These are phyloP conservation scores for Aspergillus texensis DNA, from an alignment of 2,329 filamentous ascomycete species.

Conservation along the genomic window DNA sequence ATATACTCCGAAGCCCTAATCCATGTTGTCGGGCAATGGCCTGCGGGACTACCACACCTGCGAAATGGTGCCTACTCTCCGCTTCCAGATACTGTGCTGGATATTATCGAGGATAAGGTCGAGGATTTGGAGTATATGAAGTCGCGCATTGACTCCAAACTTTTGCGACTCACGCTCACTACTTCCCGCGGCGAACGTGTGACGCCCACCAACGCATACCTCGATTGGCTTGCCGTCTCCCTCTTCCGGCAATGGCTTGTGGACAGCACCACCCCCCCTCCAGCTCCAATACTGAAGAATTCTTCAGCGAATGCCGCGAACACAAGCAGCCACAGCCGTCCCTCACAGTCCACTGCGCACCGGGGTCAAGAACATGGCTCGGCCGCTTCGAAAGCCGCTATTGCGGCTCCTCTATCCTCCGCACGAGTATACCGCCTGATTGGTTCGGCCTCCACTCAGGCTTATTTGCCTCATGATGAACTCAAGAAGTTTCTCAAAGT, in stretches of 20 bases:
- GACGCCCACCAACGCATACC: constrained; percentile 74
- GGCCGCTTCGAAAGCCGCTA: constrained; percentile 22
- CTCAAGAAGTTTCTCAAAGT: constrained; percentile 88
- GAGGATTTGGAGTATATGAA: constrained; percentile 87
- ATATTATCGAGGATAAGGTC: constrained; percentile 92
- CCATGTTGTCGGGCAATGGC: constrained; percentile 95
- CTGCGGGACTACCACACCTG: constrained; percentile 74
- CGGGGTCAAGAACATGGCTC: constrained; percentile 16
- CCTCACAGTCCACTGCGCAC: constrained; percentile 14
- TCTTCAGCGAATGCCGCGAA: constrained; percentile 16
- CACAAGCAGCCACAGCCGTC: constrained; percentile 12
- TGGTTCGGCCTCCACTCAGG: constrained; percentile 61
- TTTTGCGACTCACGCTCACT: constrained; percentile 79
- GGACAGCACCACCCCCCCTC: constrained; percentile 79
- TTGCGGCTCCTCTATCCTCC: constrained; percentile 32
- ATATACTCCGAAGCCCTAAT: constrained; percentile 87
- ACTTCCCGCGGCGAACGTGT: constrained; percentile 82
- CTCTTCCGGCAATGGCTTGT: constrained; percentile 92
- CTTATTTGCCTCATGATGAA: constrained; percentile 81
- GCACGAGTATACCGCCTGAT: constrained; percentile 79
- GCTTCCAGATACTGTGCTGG: constrained; percentile 76
- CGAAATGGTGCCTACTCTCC: constrained; percentile 55
- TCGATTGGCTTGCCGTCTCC: constrained; percentile 86
- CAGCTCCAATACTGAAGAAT: constrained; percentile 52
- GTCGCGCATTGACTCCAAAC: constrained; percentile 73